Percentiles rank a stretch among this genome's conserved stretches.
phyloP scores from a whole-genome alignment of 257 asterid genomes.

The Linaria vulgaris region DNA sequence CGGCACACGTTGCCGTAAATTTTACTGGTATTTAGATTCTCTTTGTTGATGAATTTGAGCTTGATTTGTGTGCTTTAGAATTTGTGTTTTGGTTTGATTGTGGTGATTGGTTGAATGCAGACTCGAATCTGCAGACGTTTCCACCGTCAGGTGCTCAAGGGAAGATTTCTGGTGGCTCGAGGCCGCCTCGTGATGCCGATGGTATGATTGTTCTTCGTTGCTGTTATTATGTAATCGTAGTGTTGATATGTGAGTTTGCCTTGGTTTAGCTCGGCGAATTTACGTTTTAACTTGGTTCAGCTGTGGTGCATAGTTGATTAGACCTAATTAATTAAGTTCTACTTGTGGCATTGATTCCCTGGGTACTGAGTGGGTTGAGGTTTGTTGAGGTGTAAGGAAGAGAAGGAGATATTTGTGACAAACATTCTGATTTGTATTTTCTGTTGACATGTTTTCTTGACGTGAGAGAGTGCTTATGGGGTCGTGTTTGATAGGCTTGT shows the following conservation, averaged over 20 bases:
- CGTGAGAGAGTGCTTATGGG: too few species aligned
- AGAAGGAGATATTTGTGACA: too few species aligned
- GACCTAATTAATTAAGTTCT: background rate
- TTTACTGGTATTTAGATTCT: slow-evolving; percentile 51
- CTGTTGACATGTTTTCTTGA: too few species aligned
- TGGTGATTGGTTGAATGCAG: slow-evolving; percentile 38
- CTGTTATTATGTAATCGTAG: too few species aligned
- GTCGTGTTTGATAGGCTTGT: too few species aligned
- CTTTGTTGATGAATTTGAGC: background rate
- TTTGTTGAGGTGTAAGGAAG: too few species aligned
- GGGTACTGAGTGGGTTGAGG: too few species aligned
- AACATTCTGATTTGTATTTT: too few species aligned
- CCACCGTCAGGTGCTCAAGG: slow-evolving; percentile 87
- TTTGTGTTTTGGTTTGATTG: background rate
- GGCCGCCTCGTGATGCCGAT: slow-evolving; percentile 97
- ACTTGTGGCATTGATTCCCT: background rate
- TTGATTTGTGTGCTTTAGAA: slow-evolving; percentile 1
- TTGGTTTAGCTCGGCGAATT: too few species aligned
- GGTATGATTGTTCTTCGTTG: slow-evolving; percentile 45
- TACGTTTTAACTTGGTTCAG: too few species aligned
- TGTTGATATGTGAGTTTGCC: too few species aligned
- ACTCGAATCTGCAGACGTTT: slow-evolving; percentile 93
- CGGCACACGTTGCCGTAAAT: slow-evolving; percentile 69
- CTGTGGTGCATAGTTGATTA: background rate
- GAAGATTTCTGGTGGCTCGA: slow-evolving; percentile 72